Conservation (phyloP, 1,284 basidiomycete species). For the Sporisorium iseilematis-ciliati region DNA sequence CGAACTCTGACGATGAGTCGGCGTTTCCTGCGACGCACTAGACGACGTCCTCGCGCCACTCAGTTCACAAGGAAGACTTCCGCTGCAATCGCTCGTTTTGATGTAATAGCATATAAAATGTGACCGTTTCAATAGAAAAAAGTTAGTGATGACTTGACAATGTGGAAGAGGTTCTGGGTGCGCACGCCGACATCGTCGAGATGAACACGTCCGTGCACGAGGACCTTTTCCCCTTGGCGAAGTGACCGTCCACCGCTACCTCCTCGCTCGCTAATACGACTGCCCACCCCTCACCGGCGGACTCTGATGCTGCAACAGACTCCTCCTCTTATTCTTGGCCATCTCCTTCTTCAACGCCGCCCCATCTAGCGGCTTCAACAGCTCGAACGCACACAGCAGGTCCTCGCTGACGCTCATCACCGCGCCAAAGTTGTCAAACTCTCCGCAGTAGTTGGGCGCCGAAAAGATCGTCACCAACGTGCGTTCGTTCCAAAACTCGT, state of each 20-base stretch:
- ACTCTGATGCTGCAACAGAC: constrained; percentile 66
- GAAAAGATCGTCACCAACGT: constrained; percentile 98
- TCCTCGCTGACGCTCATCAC: constrained; percentile 92
- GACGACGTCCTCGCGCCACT: background rate
- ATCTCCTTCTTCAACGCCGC: constrained; percentile 97
- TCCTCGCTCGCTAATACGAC: constrained; percentile 17
- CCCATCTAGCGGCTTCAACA: constrained; percentile 92
- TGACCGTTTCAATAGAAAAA: constrained; percentile 9
- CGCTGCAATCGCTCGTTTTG: no score
- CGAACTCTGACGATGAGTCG: constrained; percentile 31
- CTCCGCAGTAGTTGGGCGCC: constrained; percentile 91
- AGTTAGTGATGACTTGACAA: background rate
- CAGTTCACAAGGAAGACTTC: no score
- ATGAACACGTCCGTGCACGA: no score
- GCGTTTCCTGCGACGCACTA: background rate
- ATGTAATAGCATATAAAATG: background rate
- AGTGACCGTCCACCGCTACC: no score
- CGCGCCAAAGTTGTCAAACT: constrained; percentile 94
- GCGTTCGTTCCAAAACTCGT: constrained; percentile 99
- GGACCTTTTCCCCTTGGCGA: no score
- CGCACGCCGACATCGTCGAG: no score
- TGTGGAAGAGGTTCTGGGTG: no score
- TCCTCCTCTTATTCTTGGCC: constrained; percentile 98
- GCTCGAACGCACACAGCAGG: constrained; percentile 94
- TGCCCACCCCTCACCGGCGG: constrained; percentile 32